These are phyloP conservation scores for Trametes coccinea DNA, from an alignment of 768 basidiomycete genomes.

Conservation along the genomic window DNA sequence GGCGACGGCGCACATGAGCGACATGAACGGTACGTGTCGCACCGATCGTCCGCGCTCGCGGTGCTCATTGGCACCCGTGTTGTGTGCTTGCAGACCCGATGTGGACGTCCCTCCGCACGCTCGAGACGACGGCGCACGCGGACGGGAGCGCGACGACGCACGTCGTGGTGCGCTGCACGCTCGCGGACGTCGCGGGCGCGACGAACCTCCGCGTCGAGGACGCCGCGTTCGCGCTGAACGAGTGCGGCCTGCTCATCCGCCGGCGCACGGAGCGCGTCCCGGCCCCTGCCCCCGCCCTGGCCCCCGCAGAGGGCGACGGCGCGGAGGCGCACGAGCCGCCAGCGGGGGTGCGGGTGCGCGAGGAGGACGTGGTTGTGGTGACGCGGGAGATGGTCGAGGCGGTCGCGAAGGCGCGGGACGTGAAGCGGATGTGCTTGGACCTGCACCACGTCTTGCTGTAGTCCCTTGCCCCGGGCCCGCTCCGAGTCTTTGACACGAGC, in stretches of 20 bases:
- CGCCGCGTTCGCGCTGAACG: conserved; percentile 84
- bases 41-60: too few species aligned
- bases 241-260: conserved; percentile 72
- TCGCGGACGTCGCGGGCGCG: conserved; percentile 75
- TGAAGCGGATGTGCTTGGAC: conserved; percentile 72
- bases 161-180: conserved; percentile 64
- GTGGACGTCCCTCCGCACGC: conserved; percentile 53
- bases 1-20: conserved; percentile 16
- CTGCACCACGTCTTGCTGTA: conserved; percentile 55
- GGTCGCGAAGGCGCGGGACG: conserved; percentile 64
- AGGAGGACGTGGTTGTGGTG: conserved; percentile 55
- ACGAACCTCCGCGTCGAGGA: conserved; percentile 86
- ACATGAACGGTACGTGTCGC: conserved; percentile 24
- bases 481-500: too few species aligned
- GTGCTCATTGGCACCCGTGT: too few species aligned
- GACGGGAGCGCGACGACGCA: conserved; percentile 76
- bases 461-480: neutral
- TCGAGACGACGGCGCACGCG: conserved; percentile 55
- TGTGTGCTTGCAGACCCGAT: conserved; percentile 44
- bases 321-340: too few species aligned
- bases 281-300: too few species aligned
- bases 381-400: conserved; percentile 66
- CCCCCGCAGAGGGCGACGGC: too few species aligned
- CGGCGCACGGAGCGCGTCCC: conserved; percentile 36
- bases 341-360: conserved; percentile 25